phyloP scores from a whole-genome alignment of 768 basidiomycete species.

The Leccinum truebloodii region DNA sequence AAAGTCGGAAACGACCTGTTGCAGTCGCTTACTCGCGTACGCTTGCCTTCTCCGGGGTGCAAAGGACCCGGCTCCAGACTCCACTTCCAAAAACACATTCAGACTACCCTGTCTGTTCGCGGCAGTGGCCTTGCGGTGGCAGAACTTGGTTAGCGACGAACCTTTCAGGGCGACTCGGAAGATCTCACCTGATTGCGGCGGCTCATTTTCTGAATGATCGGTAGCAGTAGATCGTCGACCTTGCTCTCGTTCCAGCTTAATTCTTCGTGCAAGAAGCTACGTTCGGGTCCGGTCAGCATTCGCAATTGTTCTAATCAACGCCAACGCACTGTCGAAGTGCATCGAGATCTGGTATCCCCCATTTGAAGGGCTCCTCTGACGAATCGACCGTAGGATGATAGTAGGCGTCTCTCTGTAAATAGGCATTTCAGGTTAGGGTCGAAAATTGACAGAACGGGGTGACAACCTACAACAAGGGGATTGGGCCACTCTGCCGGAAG shows the following conservation, averaged over 20 bases:
- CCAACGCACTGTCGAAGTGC: constrained; percentile 74
- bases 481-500: constrained; percentile 88
- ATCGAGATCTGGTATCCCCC: constrained; percentile 96
- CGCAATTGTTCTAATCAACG: constrained; percentile 6
- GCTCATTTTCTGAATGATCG: constrained; percentile 88
- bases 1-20: constrained; percentile 83
- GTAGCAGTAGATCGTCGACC: constrained; percentile 88
- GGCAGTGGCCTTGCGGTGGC: constrained; percentile 50
- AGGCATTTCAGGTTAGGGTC: constrained; percentile 1
- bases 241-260: constrained; percentile 80
- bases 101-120: constrained; percentile 79
- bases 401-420: constrained; percentile 81
- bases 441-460: constrained; percentile 9
- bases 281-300: constrained; percentile 13
- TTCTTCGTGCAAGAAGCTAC: constrained; percentile 73
- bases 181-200: constrained; percentile 69
- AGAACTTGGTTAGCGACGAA: constrained; percentile 1
- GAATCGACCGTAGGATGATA: constrained; percentile 88
- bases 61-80: constrained; percentile 62
- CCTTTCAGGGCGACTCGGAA: background rate
- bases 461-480: constrained; percentile 71
- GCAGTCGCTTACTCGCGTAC: constrained; percentile 83
- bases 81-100: constrained; percentile 71
- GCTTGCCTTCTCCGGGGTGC: constrained; percentile 81
- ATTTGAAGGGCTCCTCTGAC: constrained; percentile 93